A percentile compares a stretch with the other conserved stretches of the same genome.
phyloP scores from a whole-genome alignment of 139 green algal genomes.

The Medakamo hakoo region DNA sequence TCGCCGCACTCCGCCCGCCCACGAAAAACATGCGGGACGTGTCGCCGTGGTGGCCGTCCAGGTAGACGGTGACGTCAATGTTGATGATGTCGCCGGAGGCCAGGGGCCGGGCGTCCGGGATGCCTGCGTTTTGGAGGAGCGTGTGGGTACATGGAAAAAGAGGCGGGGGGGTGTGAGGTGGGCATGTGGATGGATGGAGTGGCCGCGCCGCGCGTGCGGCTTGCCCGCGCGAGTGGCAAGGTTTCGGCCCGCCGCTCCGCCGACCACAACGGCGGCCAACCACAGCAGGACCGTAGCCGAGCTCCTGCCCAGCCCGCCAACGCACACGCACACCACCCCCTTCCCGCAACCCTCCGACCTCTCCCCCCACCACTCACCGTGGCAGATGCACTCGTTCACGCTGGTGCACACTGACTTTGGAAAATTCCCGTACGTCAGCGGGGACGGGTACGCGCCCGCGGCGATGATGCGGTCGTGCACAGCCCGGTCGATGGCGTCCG shows the following conservation, averaged over 20 bases:
- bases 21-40: constrained; percentile 60
- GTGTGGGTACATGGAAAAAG: no score
- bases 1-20: constrained; percentile 59
- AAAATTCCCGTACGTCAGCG: constrained; percentile 70
- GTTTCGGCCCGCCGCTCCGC: background rate
- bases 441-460: constrained; percentile 81
- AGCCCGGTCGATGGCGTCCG: constrained; percentile 80
- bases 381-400: constrained; percentile 96
- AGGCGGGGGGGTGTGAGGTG: no score
- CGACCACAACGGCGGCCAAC: background rate
- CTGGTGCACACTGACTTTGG: constrained; percentile 95
- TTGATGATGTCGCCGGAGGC: constrained; percentile 87
- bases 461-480: constrained; percentile 68
- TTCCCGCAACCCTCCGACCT: no score
- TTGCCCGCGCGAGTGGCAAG: no score
- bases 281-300: no score
- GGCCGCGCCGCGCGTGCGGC: no score
- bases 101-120: constrained; percentile 52
- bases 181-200: no score
- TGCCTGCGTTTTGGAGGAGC: no score
- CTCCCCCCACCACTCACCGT: no score
- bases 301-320: no score
- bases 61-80: constrained; percentile 93
- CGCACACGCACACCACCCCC: no score
- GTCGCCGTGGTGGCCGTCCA: constrained; percentile 93